Percentiles rank a stretch among this genome's conserved stretches.
Conservation (phyloP, 225 moss, liverwort and hornwort genomes). For the Thuidium tamariscinum region DNA sequence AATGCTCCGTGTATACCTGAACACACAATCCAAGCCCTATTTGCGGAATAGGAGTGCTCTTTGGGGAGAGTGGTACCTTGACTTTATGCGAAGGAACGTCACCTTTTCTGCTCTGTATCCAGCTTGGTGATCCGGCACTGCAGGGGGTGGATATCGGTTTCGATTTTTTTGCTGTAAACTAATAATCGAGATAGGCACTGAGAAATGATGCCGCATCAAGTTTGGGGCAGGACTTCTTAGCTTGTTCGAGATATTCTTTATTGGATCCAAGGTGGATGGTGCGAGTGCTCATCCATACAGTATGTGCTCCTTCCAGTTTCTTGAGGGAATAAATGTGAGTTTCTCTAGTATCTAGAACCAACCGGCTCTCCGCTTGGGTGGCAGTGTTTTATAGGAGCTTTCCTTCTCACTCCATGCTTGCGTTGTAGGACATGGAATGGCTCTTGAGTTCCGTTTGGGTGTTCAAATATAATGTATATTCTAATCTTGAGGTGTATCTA, state of each 20-base stretch:
- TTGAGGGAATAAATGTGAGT: conserved; percentile 53
- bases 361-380: not conserved
- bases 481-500: not conserved
- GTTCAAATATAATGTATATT: not conserved
- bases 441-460: not conserved
- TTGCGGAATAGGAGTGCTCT: not conserved
- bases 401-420: not conserved
- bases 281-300: conserved; percentile 7
- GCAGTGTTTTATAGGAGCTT: not conserved
- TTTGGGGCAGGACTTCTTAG: conserved; percentile 43
- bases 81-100: conserved; percentile 20
- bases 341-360: not conserved
- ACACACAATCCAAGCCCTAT: conserved; percentile 4
- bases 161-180: conserved; percentile 59
- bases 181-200: conserved; percentile 35
- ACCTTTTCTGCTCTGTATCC: conserved; percentile 8
- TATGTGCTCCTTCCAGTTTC: conserved; percentile 36
- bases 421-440: not conserved
- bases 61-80: conserved; percentile 30
- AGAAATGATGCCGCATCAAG: conserved; percentile 45
- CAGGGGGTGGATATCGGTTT: conserved; percentile 9
- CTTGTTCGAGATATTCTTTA: conserved; percentile 67
- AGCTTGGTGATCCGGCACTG: conserved; percentile 14
- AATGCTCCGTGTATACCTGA: not conserved
- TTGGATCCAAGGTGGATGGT: conserved; percentile 36